A percentile compares a stretch with the other conserved stretches of the same genome.
These are phyloP conservation scores for Aspergillus transmontanensis DNA, from an alignment of 2,329 filamentous ascomycete species.

Conservation along the genomic window DNA sequence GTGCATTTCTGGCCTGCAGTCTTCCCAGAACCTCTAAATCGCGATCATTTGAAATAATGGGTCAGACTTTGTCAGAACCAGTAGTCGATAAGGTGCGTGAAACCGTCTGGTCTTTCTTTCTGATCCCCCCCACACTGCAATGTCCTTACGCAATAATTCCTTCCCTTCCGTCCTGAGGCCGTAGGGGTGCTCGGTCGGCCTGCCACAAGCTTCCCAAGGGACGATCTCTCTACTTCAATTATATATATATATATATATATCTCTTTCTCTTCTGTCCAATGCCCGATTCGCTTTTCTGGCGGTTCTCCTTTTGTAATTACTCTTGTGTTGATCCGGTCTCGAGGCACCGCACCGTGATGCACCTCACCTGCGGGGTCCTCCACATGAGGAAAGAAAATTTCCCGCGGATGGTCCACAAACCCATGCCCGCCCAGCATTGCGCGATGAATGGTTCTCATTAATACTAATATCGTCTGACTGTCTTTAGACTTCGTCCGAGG, in stretches of 20 bases:
- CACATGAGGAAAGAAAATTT: constrained; percentile 18
- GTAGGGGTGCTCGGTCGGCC: background rate
- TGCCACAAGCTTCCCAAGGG: constrained; percentile 5
- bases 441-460: constrained; percentile 1
- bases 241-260: background rate
- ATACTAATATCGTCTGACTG: constrained; percentile 15
- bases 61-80: constrained; percentile 98
- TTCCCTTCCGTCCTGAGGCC: constrained; percentile 12
- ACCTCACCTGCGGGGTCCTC: constrained; percentile 19
- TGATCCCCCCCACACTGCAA: constrained; percentile 30
- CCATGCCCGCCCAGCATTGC: constrained; percentile 12
- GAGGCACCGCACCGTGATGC: constrained; percentile 11
- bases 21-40: constrained; percentile 14
- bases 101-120: constrained; percentile 24
- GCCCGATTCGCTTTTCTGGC: background rate
- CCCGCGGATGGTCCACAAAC: constrained; percentile 11
- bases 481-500: constrained; percentile 77
- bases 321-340: background rate
- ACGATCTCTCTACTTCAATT: background rate
- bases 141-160: constrained; percentile 25
- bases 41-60: constrained; percentile 65
- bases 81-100: constrained; percentile 93
- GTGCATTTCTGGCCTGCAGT: constrained; percentile 14
- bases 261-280: background rate
- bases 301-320: background rate